Conservation (phyloP, 192 early-diverging fungal species). For the Gaertneriomyces sp. region DNA sequence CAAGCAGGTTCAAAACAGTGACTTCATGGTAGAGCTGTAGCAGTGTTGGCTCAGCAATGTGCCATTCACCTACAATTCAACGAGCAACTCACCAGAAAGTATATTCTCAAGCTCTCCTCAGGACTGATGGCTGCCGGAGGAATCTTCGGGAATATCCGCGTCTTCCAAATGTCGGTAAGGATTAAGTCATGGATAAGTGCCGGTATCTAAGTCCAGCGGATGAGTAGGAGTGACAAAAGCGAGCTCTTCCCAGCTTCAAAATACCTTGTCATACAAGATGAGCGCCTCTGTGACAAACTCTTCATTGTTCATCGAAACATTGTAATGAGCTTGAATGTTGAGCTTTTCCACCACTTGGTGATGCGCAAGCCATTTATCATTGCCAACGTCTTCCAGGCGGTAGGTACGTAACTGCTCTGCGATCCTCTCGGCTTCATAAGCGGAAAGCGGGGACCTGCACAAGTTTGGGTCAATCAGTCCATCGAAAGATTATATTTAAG, state of each 20-base stretch:
- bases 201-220: constrained; percentile 24
- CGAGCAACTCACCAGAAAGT: constrained; percentile 38
- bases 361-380: constrained; percentile 39
- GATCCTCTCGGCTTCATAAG: constrained; percentile 31
- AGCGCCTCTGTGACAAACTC: constrained; percentile 46
- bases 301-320: constrained; percentile 36
- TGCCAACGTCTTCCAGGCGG: constrained; percentile 28
- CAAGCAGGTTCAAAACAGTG: constrained; percentile 49
- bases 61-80: neutral
- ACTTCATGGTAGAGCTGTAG: constrained; percentile 51
- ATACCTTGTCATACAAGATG: constrained; percentile 40
- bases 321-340: constrained; percentile 53
- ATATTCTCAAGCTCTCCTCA: constrained; percentile 25
- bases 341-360: constrained; percentile 45
- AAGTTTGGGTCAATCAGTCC: neutral
- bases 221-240: neutral
- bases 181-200: constrained; percentile 40
- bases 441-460: constrained; percentile 12
- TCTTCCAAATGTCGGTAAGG: constrained; percentile 47
- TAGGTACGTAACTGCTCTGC: constrained; percentile 23
- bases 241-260: neutral
- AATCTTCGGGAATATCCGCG: constrained; percentile 38
- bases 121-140: constrained; percentile 10
- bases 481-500: neutral
- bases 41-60: neutral